These are phyloP conservation scores for Sphaceloma murrayae DNA, from an alignment of 2,329 filamentous ascomycete genomes.

Conservation along the genomic window DNA sequence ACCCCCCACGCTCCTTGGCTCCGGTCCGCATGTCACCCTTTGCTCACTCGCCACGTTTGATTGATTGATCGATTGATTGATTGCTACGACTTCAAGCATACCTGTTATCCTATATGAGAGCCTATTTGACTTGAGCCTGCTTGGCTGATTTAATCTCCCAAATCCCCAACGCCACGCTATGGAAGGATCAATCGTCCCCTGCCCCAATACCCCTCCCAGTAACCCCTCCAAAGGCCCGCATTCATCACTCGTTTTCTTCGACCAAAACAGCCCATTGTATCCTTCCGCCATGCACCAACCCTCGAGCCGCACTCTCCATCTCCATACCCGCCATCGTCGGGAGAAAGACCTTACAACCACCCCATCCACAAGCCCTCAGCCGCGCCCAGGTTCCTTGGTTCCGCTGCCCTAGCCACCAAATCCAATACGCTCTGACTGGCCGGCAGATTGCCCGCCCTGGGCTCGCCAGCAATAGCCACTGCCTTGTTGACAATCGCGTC, in stretches of 20 bases:
- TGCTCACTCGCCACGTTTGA: too few species aligned
- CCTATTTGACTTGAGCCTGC: too few species aligned
- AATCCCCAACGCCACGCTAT: constrained; percentile 12
- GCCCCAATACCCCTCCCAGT: neutral
- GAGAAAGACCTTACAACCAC: constrained; percentile 73
- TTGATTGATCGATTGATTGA: too few species aligned
- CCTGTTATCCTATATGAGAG: too few species aligned
- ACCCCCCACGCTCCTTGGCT: too few species aligned
- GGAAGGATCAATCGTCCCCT: neutral
- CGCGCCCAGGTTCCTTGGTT: constrained; percentile 77
- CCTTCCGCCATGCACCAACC: too few species aligned
- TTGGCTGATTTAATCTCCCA: too few species aligned
- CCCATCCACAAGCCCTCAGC: constrained; percentile 97
- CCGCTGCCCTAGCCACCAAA: constrained; percentile 81
- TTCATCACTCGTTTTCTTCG: neutral
- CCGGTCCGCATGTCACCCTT: too few species aligned
- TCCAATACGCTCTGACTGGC: constrained; percentile 97
- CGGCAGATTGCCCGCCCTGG: constrained; percentile 59
- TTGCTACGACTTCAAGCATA: too few species aligned
- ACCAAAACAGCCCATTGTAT: too few species aligned
- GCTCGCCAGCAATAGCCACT: constrained; percentile 63
- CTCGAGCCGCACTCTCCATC: too few species aligned
- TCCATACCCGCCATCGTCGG: too few species aligned
- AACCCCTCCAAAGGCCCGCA: neutral
- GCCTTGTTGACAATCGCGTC: constrained; percentile 89